Percentiles rank a stretch among this genome's conserved stretches.
Conservation (phyloP, 2,329 filamentous ascomycete species). For the Xylaria polymorpha region DNA sequence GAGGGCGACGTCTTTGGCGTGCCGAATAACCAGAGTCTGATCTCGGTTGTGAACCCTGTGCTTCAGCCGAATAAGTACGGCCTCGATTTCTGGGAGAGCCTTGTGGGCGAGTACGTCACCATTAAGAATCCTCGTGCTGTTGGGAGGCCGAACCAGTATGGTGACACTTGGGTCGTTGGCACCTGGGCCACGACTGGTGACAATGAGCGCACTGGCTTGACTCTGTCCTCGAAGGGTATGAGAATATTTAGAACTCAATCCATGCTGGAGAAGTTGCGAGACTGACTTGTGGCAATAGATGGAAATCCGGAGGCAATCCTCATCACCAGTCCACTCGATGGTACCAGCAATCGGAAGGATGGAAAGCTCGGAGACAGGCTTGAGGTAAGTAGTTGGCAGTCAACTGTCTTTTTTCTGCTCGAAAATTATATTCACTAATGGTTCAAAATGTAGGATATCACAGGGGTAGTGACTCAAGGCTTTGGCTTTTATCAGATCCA, state of each 20-base stretch:
- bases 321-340: slow-evolving; percentile 73
- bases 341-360: slow-evolving; percentile 67
- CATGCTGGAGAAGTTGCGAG: not conserved
- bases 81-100: slow-evolving; percentile 79
- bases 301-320: slow-evolving; percentile 77
- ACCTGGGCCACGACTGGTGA: slow-evolving; percentile 70
- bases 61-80: slow-evolving; percentile 72
- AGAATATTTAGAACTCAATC: not conserved
- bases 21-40: slow-evolving; percentile 69
- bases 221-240: slow-evolving; percentile 66
- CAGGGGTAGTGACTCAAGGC: slow-evolving; percentile 72
- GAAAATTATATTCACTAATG: not conserved
- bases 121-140: slow-evolving; percentile 67
- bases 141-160: slow-evolving; percentile 70
- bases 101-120: slow-evolving; percentile 75
- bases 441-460: slow-evolving; percentile 59
- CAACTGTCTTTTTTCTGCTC: not conserved
- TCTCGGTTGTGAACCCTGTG: slow-evolving; percentile 70
- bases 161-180: slow-evolving; percentile 76
- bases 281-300: slow-evolving; percentile 54
- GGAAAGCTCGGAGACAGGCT: slow-evolving; percentile 74
- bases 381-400: slow-evolving; percentile 54
- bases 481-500: slow-evolving; percentile 78
- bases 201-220: slow-evolving; percentile 73
- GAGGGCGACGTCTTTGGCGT: slow-evolving; percentile 72